Base-by-base conservation (phyloP, 768 basidiomycete genomes). In the Phlegmacium glaucopus region DNA sequence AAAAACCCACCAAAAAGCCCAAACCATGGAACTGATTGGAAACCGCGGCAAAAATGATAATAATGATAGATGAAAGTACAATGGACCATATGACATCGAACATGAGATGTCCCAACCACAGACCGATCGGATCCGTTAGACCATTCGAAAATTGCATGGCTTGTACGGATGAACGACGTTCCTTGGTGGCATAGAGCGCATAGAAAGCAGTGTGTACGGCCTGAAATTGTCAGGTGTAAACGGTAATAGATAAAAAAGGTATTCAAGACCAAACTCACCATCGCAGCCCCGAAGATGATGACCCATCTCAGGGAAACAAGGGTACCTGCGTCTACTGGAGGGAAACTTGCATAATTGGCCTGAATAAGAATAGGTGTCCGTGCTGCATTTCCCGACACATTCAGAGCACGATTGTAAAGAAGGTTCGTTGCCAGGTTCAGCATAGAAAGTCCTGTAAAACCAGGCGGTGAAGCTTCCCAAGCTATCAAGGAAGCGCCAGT, bases 131-230 rank as follows among this genome's bases (percentile, higher is more conserved):
- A 55, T 88, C 72, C 1, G 81, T 74, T 22, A 90, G 63, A 1
- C 88, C 88, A 60, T 90, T 88, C 29, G 84, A 86, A 29, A 85
- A 69, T 57, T 90, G 88, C 85, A 90, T 91, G 2, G 87, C 84
- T 60, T 90, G 86, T 0, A 90, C 85, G 2, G 81, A 79, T 1
- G 82, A 79, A 2, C 79, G 75, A 9, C 85, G 78, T 58, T 91
- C 89, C 50, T 74, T 75, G 0, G 86, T 81, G 4, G 88, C 86
- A 61, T 91, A 91, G 11, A 91, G 62, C 9, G 85, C 76, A 54
- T 81, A 89, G 68, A 91, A 91, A 3, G 88, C 88, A n/a, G 89
- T 86, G 58, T 78, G 90, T 1, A 87, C 82, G 9, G 84, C 72
- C 85, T 87, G 45, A 11, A 51, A 37, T 41, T 26, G 27, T 36